These are phyloP conservation scores for Venturia oleaginea DNA, from an alignment of 2,329 filamentous ascomycete species.

Conservation along the genomic window DNA sequence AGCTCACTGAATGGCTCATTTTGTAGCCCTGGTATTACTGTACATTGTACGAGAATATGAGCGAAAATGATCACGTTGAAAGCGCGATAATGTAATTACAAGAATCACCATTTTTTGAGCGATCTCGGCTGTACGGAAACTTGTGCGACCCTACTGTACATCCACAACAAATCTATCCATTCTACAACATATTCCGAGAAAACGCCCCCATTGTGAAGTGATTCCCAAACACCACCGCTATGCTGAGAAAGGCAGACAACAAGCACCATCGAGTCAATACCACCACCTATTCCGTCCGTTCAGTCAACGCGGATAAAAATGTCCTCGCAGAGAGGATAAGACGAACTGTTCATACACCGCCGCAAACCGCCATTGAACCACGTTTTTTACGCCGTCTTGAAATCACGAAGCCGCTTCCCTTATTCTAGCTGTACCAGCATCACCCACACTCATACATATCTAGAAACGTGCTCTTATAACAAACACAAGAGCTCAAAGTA, in stretches of 20 bases:
- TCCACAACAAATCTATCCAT: neutral
- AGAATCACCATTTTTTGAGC: too few relatives aligned
- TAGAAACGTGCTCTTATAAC: neutral
- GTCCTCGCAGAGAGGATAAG: neutral
- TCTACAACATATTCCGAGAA: neutral
- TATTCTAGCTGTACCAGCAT: neutral
- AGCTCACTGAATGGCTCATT: too few relatives aligned
- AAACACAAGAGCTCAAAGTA: neutral
- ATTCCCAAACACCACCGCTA: constrained; percentile 8
- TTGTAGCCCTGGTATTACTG: too few relatives aligned
- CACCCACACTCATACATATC: neutral
- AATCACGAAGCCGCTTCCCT: neutral
- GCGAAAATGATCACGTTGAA: too few relatives aligned
- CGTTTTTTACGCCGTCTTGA: neutral
- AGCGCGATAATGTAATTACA: too few relatives aligned
- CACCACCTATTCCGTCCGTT: neutral
- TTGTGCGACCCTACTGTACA: too few relatives aligned
- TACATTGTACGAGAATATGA: too few relatives aligned
- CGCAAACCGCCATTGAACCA: neutral
- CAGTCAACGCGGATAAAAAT: neutral
- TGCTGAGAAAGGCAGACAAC: neutral
- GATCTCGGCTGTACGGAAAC: too few relatives aligned
- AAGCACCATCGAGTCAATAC: neutral
- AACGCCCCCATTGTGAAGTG: neutral
- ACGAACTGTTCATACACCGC: neutral